Evolutionary conservation across 352 stramenopile genomes (phyloP).

Genomic region (Halophytophthora polymorphica): DNA sequence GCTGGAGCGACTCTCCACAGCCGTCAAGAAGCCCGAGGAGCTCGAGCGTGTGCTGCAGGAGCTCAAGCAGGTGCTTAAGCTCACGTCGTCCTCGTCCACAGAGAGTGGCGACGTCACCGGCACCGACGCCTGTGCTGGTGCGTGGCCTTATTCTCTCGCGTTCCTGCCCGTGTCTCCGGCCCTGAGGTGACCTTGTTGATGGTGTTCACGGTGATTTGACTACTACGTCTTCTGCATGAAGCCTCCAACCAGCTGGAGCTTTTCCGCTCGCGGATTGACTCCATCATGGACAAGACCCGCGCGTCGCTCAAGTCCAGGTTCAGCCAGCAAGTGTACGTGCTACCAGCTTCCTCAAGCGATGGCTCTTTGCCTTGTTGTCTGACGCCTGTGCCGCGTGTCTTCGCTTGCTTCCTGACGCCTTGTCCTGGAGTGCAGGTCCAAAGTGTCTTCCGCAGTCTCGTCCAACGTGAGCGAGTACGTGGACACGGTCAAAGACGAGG

Average conservation of each 20-base stretch:
- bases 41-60: conserved; percentile 51
- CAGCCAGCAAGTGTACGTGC: conserved; percentile 55
- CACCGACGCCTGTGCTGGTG: conserved; percentile 4
- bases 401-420: not conserved
- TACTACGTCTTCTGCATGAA: not conserved
- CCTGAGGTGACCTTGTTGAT: not conserved
- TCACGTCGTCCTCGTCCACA: conserved; percentile 10
- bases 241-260: conserved; percentile 30
- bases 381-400: not conserved
- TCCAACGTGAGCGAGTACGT: conserved; percentile 57
- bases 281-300: conserved; percentile 43
- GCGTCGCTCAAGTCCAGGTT: conserved; percentile 41
- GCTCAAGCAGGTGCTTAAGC: conserved; percentile 45
- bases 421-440: conserved; percentile 25
- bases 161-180: not conserved
- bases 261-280: conserved; percentile 48
- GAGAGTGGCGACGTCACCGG: conserved; percentile 10
- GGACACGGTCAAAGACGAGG: conserved; percentile 55
- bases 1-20: conserved; percentile 42
- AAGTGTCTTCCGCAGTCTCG: conserved; percentile 51
- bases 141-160: not conserved
- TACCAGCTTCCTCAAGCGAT: not conserved
- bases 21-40: conserved; percentile 57
- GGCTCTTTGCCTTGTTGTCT: conserved; percentile 3
- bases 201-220: too few species aligned